Evolutionary conservation across 805 yeast species (phyloP).

Genomic region (Wickerhamomyces pijperi): DNA sequence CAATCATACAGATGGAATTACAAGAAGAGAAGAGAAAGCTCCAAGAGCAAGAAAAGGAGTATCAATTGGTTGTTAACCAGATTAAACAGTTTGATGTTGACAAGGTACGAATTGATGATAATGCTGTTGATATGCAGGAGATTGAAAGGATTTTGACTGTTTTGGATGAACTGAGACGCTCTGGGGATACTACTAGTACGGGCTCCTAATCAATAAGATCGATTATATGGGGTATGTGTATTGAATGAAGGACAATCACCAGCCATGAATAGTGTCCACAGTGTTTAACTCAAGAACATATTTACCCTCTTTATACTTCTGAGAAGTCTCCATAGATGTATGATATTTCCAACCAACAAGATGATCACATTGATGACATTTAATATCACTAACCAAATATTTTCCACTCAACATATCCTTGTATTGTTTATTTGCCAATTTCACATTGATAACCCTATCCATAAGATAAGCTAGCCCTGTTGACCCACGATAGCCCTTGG

Average conservation of each 20-base stretch:
- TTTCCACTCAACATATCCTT: conserved; percentile 50
- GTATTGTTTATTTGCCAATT: conserved; percentile 17
- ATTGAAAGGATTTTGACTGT: neutral
- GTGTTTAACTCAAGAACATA: conserved; percentile 33
- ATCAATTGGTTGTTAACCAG: neutral
- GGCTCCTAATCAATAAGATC: too few species aligned
- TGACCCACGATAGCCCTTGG: conserved; percentile 42
- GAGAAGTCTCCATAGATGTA: conserved; percentile 30
- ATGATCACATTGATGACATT: conserved; percentile 42
- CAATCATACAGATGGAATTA: neutral
- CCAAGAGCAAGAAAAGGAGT: neutral
- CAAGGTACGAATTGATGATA: neutral
- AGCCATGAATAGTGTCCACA: conserved; percentile 17
- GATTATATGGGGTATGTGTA: too few species aligned
- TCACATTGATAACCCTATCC: conserved; percentile 36
- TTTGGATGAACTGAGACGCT: neutral
- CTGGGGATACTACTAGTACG: neutral
- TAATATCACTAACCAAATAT: conserved; percentile 44
- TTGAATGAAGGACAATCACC: neutral
- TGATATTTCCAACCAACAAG: conserved; percentile 57
- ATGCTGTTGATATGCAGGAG: neutral
- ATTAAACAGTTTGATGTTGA: too few species aligned
- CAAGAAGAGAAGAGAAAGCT: neutral
- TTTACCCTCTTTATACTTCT: conserved; percentile 51
- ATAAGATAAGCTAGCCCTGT: conserved; percentile 51